Evolutionary conservation across 1,139 yeast genomes (phyloP).

Genomic region (Nakaseomyces sp.): DNA sequence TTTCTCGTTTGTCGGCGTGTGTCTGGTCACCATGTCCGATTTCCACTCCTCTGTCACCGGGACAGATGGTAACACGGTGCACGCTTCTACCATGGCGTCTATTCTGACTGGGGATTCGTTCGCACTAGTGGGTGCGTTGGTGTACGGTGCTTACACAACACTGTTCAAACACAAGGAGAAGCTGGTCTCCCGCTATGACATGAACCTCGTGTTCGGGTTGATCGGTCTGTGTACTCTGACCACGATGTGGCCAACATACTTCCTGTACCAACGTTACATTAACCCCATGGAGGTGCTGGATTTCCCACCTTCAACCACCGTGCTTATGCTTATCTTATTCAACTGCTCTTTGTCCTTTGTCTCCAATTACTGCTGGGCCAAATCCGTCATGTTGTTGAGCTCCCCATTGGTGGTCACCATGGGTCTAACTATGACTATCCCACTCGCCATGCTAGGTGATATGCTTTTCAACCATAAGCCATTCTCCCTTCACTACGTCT

Average conservation of each 20-base stretch:
- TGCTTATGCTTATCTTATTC: conserved; percentile 44
- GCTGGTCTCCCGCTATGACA: conserved; percentile 63
- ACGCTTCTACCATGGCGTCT: conserved; percentile 30
- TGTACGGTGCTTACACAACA: conserved; percentile 83
- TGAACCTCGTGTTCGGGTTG: conserved; percentile 82
- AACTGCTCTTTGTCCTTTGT: conserved; percentile 71
- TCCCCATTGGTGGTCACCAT: conserved; percentile 90
- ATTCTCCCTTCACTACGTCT: conserved; percentile 52
- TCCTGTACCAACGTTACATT: conserved; percentile 43
- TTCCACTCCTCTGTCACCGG: conserved; percentile 13
- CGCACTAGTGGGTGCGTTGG: conserved; percentile 74
- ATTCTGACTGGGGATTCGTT: conserved; percentile 64
- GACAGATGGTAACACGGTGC: conserved; percentile 10
- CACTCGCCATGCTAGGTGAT: conserved; percentile 89
- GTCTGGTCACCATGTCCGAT: conserved; percentile 60
- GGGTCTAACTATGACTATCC: conserved; percentile 84
- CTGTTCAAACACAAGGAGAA: conserved; percentile 61
- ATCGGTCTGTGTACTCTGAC: conserved; percentile 75
- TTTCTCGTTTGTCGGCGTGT: conserved; percentile 65
- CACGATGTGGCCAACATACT: conserved; percentile 67
- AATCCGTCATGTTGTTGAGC: conserved; percentile 74
- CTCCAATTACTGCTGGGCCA: conserved; percentile 89
- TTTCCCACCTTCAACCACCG: conserved; percentile 47
- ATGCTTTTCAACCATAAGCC: conserved; percentile 58
- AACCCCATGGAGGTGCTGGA: conserved; percentile 58